Conservation (phyloP, 257 asterid genomes). For the Buddleja alternifolia region DNA sequence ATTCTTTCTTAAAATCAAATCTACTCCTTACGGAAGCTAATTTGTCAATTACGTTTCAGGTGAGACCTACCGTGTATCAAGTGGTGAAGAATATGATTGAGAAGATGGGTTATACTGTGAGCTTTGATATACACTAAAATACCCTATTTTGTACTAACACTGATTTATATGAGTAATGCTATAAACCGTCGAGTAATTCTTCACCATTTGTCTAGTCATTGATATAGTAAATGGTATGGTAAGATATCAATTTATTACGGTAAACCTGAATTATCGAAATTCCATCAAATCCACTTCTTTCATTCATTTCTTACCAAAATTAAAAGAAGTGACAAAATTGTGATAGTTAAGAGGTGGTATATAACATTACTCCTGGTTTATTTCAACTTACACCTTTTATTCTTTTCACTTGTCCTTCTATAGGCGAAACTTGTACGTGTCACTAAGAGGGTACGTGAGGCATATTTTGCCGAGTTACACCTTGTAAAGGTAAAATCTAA, state of each 20-base stretch:
- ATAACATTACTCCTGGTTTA: conserved; percentile 26
- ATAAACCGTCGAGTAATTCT: too few species aligned
- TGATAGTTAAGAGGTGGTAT: too few species aligned
- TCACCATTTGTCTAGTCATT: too few species aligned
- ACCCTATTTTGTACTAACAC: not conserved
- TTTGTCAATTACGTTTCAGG: conserved; percentile 51
- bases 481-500: conserved; percentile 55
- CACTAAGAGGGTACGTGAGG: conserved; percentile 96
- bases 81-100: conserved; percentile 92
- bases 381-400: conserved; percentile 2
- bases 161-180: not conserved
- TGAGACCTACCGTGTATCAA: conserved; percentile 94
- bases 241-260: too few species aligned
- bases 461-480: conserved; percentile 76
- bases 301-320: too few species aligned
- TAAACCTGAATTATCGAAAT: too few species aligned
- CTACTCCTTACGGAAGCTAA: conserved; percentile 10
- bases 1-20: too few species aligned
- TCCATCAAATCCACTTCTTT: too few species aligned
- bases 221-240: too few species aligned
- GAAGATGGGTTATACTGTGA: conserved; percentile 92
- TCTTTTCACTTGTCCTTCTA: conserved; percentile 19
- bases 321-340: too few species aligned
- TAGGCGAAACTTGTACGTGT: conserved; percentile 93
- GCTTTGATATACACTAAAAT: conserved; percentile 32